phyloP scores from a whole-genome alignment of 1,139 yeast genomes.

The Blastobotrys indianensis region DNA sequence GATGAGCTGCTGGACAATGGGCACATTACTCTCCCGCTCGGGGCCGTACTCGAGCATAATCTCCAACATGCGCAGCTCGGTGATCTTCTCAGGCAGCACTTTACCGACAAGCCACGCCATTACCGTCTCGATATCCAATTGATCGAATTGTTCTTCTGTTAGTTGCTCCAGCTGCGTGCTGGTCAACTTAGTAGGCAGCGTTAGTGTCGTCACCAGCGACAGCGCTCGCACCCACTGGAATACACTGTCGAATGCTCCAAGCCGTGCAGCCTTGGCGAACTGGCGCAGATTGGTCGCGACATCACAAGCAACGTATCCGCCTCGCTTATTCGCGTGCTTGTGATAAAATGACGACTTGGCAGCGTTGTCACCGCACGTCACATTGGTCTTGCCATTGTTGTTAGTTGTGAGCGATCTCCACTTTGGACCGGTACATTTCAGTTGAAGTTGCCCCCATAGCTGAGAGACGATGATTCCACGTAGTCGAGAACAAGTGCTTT shows the following conservation, averaged over 20 bases:
- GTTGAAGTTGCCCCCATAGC: constrained; percentile 13
- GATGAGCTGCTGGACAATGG: constrained; percentile 7
- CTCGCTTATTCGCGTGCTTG: constrained; percentile 7
- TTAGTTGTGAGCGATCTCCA: not conserved
- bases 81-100: constrained; percentile 5
- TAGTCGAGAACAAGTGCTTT: constrained; percentile 9
- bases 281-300: constrained; percentile 7
- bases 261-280: constrained; percentile 7
- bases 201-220: constrained; percentile 7
- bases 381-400: not conserved
- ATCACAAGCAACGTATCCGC: constrained; percentile 8
- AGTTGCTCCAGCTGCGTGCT: no score
- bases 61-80: constrained; percentile 9
- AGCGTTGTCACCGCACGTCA: constrained; percentile 7
- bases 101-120: constrained; percentile 6
- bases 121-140: not conserved
- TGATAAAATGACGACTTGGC: constrained; percentile 9
- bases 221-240: constrained; percentile 11
- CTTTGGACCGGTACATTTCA: constrained; percentile 4
- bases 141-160: not conserved
- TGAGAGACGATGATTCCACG: constrained; percentile 9
- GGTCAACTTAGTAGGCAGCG: not conserved
- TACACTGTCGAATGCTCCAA: constrained; percentile 9
- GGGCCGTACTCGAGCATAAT: constrained; percentile 6
- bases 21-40: not conserved